phyloP scores from a whole-genome alignment of 306 rosid genomes.

The Trifolium repens region DNA sequence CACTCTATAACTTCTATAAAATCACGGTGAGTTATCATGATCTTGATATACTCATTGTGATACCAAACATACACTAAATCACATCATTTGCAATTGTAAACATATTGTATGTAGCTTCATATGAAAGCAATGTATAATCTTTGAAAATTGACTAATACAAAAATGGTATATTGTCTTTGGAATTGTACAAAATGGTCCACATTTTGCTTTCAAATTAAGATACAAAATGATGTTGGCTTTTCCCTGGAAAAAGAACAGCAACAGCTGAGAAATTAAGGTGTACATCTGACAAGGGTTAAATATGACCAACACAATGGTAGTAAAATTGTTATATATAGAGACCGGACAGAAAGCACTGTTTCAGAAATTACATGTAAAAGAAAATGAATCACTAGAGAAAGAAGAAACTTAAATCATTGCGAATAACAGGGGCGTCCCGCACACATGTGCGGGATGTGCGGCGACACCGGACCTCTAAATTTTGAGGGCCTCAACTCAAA shows the following conservation, averaged over 20 bases:
- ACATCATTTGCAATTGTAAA: too few relatives aligned
- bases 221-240: constrained; percentile 29
- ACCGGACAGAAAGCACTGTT: constrained; percentile 22
- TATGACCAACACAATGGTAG: constrained; percentile 13
- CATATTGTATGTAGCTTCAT: not conserved
- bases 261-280: constrained; percentile 20
- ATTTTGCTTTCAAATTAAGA: constrained; percentile 21
- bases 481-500: too few relatives aligned
- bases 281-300: constrained; percentile 41
- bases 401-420: not conserved
- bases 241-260: constrained; percentile 22
- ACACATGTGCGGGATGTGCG: too few relatives aligned
- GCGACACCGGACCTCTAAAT: too few relatives aligned
- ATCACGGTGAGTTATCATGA: too few relatives aligned
- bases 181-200: constrained; percentile 41
- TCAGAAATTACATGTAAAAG: constrained; percentile 22
- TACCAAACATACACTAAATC: too few relatives aligned
- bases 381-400: not conserved
- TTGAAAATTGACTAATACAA: constrained; percentile 18
- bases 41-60: too few relatives aligned
- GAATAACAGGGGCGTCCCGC: too few relatives aligned
- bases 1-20: too few relatives aligned
- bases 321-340: not conserved
- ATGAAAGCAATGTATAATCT: constrained; percentile 28
- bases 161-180: not conserved